Evolutionary conservation across 2,329 filamentous ascomycete genomes (phyloP).

Genomic region (Fusarium torulosum): DNA sequence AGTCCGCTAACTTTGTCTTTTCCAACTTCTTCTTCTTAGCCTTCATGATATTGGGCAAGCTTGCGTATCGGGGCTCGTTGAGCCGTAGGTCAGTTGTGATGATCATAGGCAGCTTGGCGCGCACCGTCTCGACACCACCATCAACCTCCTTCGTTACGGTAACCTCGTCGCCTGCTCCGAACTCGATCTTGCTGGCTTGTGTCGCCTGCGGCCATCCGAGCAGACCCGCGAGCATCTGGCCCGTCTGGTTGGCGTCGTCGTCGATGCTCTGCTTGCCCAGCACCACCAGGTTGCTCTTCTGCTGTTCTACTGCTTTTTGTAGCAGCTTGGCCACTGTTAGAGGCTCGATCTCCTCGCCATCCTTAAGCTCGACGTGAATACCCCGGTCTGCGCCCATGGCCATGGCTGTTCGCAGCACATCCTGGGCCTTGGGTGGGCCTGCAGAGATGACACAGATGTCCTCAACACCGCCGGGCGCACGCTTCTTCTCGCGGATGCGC

Average conservation of each 20-base stretch:
- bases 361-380: slow-evolving; percentile 86
- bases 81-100: slow-evolving; percentile 95
- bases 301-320: slow-evolving; percentile 80
- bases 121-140: slow-evolving; percentile 91
- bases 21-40: slow-evolving; percentile 99
- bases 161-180: slow-evolving; percentile 76
- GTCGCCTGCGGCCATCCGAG: slow-evolving; percentile 95
- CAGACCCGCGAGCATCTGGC: slow-evolving; percentile 95
- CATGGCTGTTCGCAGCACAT: slow-evolving; percentile 95
- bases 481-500: slow-evolving; percentile 89
- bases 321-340: slow-evolving; percentile 93
- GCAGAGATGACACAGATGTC: slow-evolving; percentile 93
- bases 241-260: slow-evolving; percentile 94
- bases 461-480: slow-evolving; percentile 78
- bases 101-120: slow-evolving; percentile 87
- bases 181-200: slow-evolving; percentile 86
- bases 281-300: slow-evolving; percentile 92
- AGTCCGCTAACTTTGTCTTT: slow-evolving; percentile 88
- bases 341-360: slow-evolving; percentile 84
- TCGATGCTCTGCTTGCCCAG: slow-evolving; percentile 99
- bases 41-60: slow-evolving; percentile 99
- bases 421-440: slow-evolving; percentile 87
- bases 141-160: slow-evolving; percentile 93
- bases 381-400: slow-evolving; percentile 97
- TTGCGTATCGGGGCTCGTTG: slow-evolving; percentile 96